Evolutionary conservation across 352 stramenopile species (phyloP).

Genomic region (Pythium aquatile): DNA sequence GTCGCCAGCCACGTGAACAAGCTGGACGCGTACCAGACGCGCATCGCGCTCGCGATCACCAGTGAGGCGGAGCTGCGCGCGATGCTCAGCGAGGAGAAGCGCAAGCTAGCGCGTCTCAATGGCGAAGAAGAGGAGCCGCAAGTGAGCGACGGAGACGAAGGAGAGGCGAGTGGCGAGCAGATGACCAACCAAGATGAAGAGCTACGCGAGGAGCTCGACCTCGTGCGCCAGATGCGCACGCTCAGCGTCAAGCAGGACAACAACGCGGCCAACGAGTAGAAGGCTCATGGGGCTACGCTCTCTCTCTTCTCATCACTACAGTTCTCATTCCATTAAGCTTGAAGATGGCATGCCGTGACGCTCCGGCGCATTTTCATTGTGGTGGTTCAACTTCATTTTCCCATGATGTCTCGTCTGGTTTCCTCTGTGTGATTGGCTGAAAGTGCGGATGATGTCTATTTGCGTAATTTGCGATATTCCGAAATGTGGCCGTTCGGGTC

Average conservation of each 20-base stretch:
- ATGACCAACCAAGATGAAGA: background rate
- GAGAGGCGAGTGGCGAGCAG: background rate
- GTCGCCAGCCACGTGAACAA: background rate
- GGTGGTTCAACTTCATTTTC: background rate
- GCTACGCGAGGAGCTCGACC: background rate
- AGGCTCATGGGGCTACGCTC: background rate
- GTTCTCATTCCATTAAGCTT: background rate
- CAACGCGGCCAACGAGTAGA: background rate
- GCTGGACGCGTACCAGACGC: slow-evolving; percentile 1
- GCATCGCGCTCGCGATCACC: background rate
- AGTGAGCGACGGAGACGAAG: background rate
- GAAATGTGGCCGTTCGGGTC: slow-evolving; percentile 3
- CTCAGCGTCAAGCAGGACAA: background rate
- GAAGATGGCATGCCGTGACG: background rate
- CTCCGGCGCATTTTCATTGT: background rate
- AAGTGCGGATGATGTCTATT: background rate
- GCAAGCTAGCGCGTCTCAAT: background rate
- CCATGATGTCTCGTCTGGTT: background rate
- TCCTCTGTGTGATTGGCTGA: background rate
- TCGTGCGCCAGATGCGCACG: slow-evolving; percentile 4
- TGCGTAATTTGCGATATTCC: background rate
- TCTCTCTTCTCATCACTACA: background rate
- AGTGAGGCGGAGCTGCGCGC: slow-evolving; percentile 11
- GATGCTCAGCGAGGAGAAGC: background rate
- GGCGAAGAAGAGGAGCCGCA: background rate